A percentile compares a stretch with the other conserved stretches of the same genome.
Conservation (phyloP, 2,329 filamentous ascomycete species). For the Pseudofabraea citricarpa region DNA sequence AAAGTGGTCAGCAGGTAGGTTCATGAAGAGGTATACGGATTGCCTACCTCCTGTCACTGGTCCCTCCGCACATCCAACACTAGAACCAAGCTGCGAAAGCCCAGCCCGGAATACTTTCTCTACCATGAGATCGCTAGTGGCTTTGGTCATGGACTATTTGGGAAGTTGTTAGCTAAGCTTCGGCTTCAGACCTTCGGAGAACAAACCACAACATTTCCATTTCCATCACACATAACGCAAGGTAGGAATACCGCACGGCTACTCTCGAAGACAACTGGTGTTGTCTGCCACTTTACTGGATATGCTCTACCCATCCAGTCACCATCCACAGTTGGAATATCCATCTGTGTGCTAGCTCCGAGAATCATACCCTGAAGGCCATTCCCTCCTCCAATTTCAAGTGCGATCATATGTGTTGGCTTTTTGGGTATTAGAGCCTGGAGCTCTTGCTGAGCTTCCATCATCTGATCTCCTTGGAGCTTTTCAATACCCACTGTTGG, state of each 20-base stretch:
- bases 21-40: too few relatives aligned
- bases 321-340: conserved; percentile 46
- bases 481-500: conserved; percentile 59
- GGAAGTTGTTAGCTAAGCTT: not conserved
- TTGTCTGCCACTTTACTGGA: conserved; percentile 51
- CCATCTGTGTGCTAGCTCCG: conserved; percentile 47
- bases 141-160: conserved; percentile 37
- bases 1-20: too few relatives aligned
- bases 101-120: conserved; percentile 47
- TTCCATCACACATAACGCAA: conserved; percentile 45
- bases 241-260: conserved; percentile 38
- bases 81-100: conserved; percentile 49
- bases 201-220: conserved; percentile 41
- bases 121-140: conserved; percentile 39
- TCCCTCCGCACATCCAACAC: conserved; percentile 42
- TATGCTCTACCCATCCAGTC: conserved; percentile 55
- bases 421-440: conserved; percentile 42
- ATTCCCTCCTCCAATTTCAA: conserved; percentile 62
- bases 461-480: conserved; percentile 44
- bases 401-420: conserved; percentile 53
- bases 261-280: conserved; percentile 45
- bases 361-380: conserved; percentile 54
- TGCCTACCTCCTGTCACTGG: conserved; percentile 39
- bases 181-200: too few relatives aligned
- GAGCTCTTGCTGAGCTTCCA: conserved; percentile 45